phyloP scores from a whole-genome alignment of 257 asterid genomes.

The Ballota nigra region DNA sequence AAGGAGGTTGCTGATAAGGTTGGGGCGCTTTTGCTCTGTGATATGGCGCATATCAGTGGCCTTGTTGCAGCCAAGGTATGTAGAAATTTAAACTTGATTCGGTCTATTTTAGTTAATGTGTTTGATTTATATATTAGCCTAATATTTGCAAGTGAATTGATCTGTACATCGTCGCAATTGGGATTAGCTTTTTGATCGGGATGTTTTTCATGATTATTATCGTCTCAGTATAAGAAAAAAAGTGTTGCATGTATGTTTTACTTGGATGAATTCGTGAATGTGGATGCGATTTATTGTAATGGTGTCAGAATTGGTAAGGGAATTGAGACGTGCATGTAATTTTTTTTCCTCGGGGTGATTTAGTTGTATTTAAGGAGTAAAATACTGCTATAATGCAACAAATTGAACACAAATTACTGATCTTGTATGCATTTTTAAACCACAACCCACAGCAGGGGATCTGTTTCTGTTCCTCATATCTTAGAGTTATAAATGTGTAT shows the following conservation, averaged over 20 bases:
- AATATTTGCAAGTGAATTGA: slow-evolving; percentile 10
- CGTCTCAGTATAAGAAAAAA: not conserved
- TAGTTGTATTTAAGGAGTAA: not conserved
- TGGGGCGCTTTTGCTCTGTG: slow-evolving; percentile 85
- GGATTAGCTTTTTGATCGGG: not conserved
- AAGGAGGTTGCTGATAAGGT: slow-evolving; percentile 57
- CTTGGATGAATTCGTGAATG: not conserved
- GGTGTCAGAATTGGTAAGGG: not conserved
- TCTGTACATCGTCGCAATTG: not conserved
- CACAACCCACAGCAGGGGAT: not conserved
- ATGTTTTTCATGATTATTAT: not conserved
- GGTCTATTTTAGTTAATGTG: not conserved
- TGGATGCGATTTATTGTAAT: not conserved
- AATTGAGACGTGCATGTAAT: not conserved
- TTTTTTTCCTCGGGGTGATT: not conserved
- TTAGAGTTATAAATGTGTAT: not conserved
- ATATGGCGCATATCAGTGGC: slow-evolving; percentile 98
- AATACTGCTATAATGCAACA: not conserved
- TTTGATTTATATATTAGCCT: slow-evolving; percentile 7
- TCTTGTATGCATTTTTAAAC: not conserved
- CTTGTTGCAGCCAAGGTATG: slow-evolving; percentile 95
- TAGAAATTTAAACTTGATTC: not conserved
- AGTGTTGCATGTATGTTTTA: slow-evolving; percentile 7
- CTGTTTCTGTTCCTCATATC: not conserved
- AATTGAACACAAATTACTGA: not conserved